Conservation (phyloP, 371 early-diverging fungal species). For the Mortierella polycephala region DNA sequence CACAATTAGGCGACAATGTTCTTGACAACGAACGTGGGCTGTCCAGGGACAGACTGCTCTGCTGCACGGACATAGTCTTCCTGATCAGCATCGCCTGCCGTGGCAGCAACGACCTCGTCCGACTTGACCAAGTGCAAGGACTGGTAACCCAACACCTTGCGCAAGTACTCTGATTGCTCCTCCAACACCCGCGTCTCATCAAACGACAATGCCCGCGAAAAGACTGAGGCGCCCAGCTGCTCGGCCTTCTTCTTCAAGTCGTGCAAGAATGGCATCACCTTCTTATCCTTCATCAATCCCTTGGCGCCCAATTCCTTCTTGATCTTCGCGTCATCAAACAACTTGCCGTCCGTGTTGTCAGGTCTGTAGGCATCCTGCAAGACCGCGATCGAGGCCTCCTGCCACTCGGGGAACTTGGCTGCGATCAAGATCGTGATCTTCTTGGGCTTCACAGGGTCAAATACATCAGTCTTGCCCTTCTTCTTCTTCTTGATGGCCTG, state of each 20-base stretch:
- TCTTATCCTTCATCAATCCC: constrained; percentile 92
- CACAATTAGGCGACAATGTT: constrained; percentile 28
- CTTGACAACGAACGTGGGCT: constrained; percentile 61
- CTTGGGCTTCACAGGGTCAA: constrained; percentile 76
- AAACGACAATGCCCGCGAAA: constrained; percentile 85
- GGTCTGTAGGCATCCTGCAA: constrained; percentile 77
- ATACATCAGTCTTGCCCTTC: constrained; percentile 72
- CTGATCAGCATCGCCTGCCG: constrained; percentile 47
- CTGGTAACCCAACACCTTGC: constrained; percentile 59
- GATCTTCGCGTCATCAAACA: constrained; percentile 80
- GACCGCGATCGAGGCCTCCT: constrained; percentile 79
- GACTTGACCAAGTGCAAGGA: constrained; percentile 56
- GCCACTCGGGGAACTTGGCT: constrained; percentile 92
- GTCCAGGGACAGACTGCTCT: constrained; percentile 76
- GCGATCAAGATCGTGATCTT: constrained; percentile 83
- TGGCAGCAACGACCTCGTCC: constrained; percentile 50
- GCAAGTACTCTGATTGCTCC: constrained; percentile 63
- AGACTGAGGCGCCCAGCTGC: constrained; percentile 74
- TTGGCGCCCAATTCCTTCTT: constrained; percentile 72
- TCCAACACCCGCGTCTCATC: constrained; percentile 79
- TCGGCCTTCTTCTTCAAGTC: constrained; percentile 81
- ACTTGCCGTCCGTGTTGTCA: constrained; percentile 57
- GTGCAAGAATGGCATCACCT: constrained; percentile 93
- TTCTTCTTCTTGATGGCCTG: constrained; percentile 82
- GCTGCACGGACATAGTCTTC: constrained; percentile 65